Evolutionary conservation across 2,329 filamentous ascomycete species (phyloP).

Genomic region (Dendrostoma leiphaemia): DNA sequence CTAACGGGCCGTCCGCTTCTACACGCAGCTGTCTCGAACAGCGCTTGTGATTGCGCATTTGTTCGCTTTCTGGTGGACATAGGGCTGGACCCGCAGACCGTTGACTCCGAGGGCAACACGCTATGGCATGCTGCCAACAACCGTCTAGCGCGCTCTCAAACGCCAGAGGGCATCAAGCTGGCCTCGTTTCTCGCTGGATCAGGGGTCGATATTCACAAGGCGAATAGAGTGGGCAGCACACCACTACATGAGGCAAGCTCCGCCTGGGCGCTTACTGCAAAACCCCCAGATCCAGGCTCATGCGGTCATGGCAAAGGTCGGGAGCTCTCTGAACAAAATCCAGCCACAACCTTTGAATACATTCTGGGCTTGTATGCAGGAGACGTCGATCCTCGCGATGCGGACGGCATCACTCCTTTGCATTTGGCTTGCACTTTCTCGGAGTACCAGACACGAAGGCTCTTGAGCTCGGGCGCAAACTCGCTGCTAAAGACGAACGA

Average conservation of each 20-base stretch:
- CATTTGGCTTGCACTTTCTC: constrained; percentile 4
- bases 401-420: not conserved
- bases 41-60: not conserved
- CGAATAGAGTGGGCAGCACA: not conserved
- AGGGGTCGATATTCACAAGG: not conserved
- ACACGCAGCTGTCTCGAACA: not conserved
- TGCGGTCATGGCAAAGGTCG: too few relatives aligned
- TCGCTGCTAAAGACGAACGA: not conserved
- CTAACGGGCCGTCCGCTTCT: not conserved
- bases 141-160: not conserved
- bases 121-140: not conserved
- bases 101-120: constrained; percentile 2
- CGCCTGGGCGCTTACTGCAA: not conserved
- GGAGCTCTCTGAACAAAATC: too few relatives aligned
- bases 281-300: too few relatives aligned
- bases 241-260: not conserved
- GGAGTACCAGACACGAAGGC: not conserved
- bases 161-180: not conserved
- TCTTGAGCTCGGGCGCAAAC: not conserved
- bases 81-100: not conserved
- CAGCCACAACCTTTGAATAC: not conserved
- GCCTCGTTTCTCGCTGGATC: not conserved
- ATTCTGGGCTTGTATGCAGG: not conserved
- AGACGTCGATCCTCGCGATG: not conserved
- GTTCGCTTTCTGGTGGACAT: not conserved